Evolutionary conservation across 1,139 yeast species (phyloP), one percentile per base, ranked within the genome.

Genomic region (Wickerhamomyces sp.): DNA sequence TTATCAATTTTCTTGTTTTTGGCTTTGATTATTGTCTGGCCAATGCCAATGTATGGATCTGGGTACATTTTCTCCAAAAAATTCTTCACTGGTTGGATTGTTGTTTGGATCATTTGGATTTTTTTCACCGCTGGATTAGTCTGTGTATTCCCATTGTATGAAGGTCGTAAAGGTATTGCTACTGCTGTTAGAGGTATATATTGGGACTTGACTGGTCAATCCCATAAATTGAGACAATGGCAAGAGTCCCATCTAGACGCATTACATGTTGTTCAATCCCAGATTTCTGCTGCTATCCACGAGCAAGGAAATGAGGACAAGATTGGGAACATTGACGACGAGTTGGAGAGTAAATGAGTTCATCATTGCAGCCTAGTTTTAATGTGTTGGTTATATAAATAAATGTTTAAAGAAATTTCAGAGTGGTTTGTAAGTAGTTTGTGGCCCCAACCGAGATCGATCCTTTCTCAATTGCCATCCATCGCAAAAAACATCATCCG

Each of bases 31-130:
- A 74, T 87, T 37, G 62, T 86, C 37, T 86, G 91, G 89, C 95
- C 95, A 57, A 83, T 87, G 86, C 94, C 95, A 48, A 81, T 87
- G 90, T 87, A 83, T 60, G 95, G 95, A 36, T 62, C 82, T 2
- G 71, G 75, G 1, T 87, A 87, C 61, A 71, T 87, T 42, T 87
- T 87, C 65, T 78, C 87, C 44, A 80, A 76, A 64, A 65, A 63
- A 45, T 86, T 86, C 66, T 87, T 87, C 64, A 84, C 90, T 9
- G 95, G 94, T 45, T 87, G 95, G 95, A 75, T 87, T 45, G 77
- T 73, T 43, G 91, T 87, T 37, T 78, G 84, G 53, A 78, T 84
- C 45, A 78, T 84, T 50, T 84, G 93, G 93, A 69, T 83, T 41
- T 79, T 81, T 66, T 70, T 74, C 56, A 72, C 81, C 36, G 75